Evolutionary conservation across 495 filamentous ascomycete genomes (phyloP).

Genomic region (Hypoxylon lenormandii): DNA sequence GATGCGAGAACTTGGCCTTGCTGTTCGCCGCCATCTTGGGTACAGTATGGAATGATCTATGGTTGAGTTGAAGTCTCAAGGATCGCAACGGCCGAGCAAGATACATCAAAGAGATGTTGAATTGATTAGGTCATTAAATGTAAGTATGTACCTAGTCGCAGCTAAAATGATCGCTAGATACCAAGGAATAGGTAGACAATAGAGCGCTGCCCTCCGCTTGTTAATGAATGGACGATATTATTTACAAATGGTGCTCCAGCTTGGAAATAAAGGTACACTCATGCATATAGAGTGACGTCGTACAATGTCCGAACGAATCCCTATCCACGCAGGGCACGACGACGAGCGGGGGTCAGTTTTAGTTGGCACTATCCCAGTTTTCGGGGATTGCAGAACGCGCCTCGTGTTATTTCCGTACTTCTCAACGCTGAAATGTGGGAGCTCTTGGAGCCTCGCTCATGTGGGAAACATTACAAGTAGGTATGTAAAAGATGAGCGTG

Average conservation of each 20-base stretch:
- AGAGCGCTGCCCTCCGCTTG: not conserved
- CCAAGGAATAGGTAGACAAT: constrained; percentile 1
- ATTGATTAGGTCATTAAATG: not conserved
- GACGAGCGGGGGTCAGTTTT: constrained; percentile 23
- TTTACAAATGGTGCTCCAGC: constrained; percentile 16
- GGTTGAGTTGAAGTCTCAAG: constrained; percentile 31
- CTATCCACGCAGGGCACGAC: no score
- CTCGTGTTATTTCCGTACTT: no score
- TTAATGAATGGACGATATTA: constrained; percentile 1
- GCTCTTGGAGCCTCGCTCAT: constrained; percentile 66
- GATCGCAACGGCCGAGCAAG: constrained; percentile 37
- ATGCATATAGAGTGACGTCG: constrained; percentile 35
- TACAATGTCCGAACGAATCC: constrained; percentile 21
- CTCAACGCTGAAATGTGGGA: constrained; percentile 57
- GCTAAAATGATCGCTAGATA: no score
- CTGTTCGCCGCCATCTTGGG: constrained; percentile 45
- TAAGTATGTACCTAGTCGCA: not conserved
- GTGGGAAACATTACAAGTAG: constrained; percentile 50
- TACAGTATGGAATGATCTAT: constrained; percentile 25
- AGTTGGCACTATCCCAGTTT: no score
- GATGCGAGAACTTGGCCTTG: constrained; percentile 65
- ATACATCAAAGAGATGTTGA: constrained; percentile 39
- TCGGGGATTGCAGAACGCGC: no score
- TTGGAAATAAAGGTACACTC: constrained; percentile 6
- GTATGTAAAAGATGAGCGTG: constrained; percentile 55